These are phyloP conservation scores for Penicillium samsonianum DNA, from an alignment of 495 filamentous ascomycete species.

Conservation along the genomic window DNA sequence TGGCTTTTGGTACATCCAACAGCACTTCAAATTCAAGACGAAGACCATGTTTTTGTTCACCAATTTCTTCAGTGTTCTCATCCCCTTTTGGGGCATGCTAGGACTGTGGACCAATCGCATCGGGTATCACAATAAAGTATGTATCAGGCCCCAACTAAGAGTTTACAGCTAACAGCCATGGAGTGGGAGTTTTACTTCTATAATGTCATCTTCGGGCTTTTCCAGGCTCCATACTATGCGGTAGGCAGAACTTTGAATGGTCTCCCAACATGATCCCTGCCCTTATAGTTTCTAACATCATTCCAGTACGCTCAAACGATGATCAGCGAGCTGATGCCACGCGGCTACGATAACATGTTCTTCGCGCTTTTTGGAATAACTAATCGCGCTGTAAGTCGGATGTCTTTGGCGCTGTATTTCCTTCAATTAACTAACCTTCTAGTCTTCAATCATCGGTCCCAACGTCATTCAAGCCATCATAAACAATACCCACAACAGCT, in stretches of 20 bases:
- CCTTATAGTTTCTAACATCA: background rate
- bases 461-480: constrained; percentile 54
- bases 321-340: constrained; percentile 54
- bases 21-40: constrained; percentile 48
- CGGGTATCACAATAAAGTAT: constrained; percentile 49
- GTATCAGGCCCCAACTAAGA: constrained; percentile 4
- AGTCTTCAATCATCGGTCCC: constrained; percentile 54
- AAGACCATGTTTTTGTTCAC: constrained; percentile 54
- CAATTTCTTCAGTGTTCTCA: constrained; percentile 50
- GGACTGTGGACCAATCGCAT: constrained; percentile 49
- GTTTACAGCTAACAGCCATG: constrained; percentile 2
- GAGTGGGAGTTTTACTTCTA: constrained; percentile 56
- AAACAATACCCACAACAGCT: constrained; percentile 49
- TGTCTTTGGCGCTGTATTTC: background rate
- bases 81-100: constrained; percentile 54
- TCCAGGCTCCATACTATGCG: constrained; percentile 54
- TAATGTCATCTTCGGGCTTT: constrained; percentile 51
- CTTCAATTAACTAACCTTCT: background rate
- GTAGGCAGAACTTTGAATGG: constrained; percentile 21
- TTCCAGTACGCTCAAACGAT: constrained; percentile 53
- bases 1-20: constrained; percentile 54
- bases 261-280: background rate
- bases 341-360: constrained; percentile 56
- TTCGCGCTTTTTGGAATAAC: constrained; percentile 56
- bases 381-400: constrained; percentile 46